These are phyloP conservation scores for Penicillium sp. DNA, from an alignment of 2,329 filamentous ascomycete species.

Conservation along the genomic window DNA sequence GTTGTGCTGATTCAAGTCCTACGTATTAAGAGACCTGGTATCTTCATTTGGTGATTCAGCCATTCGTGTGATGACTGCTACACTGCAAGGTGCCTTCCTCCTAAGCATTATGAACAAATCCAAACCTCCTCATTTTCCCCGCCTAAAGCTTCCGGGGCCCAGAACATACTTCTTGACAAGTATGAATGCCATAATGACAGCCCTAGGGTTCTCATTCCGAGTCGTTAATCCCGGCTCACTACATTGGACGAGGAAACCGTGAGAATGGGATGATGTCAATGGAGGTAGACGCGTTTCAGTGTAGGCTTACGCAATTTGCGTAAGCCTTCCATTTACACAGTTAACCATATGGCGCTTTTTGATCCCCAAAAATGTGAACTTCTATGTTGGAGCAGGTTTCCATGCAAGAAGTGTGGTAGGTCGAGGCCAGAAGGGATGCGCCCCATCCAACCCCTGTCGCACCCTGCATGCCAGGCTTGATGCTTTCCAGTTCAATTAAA, in stretches of 20 bases:
- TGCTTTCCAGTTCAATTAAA: neutral
- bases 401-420: neutral
- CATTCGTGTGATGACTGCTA: neutral
- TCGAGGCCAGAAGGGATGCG: neutral
- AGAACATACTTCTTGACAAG: neutral
- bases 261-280: conserved; percentile 9
- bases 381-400: neutral
- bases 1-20: neutral
- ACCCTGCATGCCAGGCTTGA: conserved; percentile 11
- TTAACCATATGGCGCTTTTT: neutral
- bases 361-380: neutral
- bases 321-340: neutral
- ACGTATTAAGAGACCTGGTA: neutral
- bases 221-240: conserved; percentile 11
- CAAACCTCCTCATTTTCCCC: neutral
- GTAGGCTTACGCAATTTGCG: neutral
- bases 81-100: neutral
- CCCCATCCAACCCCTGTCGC: conserved; percentile 3
- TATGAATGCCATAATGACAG: neutral
- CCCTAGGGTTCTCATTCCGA: conserved; percentile 15
- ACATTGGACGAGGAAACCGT: conserved; percentile 12
- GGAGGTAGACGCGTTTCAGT: neutral
- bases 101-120: neutral
- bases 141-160: neutral
- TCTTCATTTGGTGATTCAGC: neutral